These are phyloP conservation scores for Tillandsia leiboldiana DNA, from an alignment of 176 grass and related monocot genomes.

Conservation along the genomic window DNA sequence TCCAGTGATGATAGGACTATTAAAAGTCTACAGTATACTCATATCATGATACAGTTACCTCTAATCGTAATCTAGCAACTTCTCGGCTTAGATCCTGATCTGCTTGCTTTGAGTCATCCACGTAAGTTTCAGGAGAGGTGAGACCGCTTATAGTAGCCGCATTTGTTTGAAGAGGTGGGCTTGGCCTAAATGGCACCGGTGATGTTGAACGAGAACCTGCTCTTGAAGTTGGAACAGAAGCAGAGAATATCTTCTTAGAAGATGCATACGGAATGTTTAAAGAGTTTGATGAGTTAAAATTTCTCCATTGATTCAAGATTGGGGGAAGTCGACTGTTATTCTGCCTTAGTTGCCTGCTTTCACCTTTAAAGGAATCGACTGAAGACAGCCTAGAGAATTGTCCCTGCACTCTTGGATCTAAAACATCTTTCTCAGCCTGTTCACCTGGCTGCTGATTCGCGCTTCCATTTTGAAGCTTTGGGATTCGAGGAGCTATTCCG, in stretches of 20 bases:
- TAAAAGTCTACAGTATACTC: not conserved
- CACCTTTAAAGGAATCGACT: slow-evolving; percentile 36
- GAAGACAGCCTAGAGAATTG: slow-evolving; percentile 40
- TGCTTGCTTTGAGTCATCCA: slow-evolving; percentile 16
- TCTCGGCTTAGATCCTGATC: slow-evolving; percentile 47
- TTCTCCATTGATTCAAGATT: slow-evolving; percentile 23
- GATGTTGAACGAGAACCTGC: slow-evolving; percentile 29
- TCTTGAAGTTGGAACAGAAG: slow-evolving; percentile 43
- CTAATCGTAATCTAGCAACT: slow-evolving; percentile 37
- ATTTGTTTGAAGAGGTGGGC: slow-evolving; percentile 26
- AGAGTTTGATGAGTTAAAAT: slow-evolving; percentile 29
- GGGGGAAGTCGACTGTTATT: slow-evolving; percentile 29
- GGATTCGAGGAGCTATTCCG: slow-evolving; percentile 13
- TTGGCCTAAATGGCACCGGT: slow-evolving; percentile 29
- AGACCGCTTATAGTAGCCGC: slow-evolving; percentile 13
- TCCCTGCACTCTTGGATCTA: slow-evolving; percentile 26
- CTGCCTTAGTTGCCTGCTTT: slow-evolving; percentile 20
- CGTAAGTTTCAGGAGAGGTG: slow-evolving; percentile 20
- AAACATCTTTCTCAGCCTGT: slow-evolving; percentile 27
- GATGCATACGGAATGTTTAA: slow-evolving; percentile 27
- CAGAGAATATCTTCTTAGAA: slow-evolving; percentile 49
- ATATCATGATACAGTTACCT: slow-evolving; percentile 23
- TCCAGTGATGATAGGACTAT: not conserved
- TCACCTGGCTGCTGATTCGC: slow-evolving; percentile 27
- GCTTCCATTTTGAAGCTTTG: slow-evolving; percentile 28